phyloP scores from a whole-genome alignment of 176 grass and related monocot genomes.

The Cenchrus fungigraminus region DNA sequence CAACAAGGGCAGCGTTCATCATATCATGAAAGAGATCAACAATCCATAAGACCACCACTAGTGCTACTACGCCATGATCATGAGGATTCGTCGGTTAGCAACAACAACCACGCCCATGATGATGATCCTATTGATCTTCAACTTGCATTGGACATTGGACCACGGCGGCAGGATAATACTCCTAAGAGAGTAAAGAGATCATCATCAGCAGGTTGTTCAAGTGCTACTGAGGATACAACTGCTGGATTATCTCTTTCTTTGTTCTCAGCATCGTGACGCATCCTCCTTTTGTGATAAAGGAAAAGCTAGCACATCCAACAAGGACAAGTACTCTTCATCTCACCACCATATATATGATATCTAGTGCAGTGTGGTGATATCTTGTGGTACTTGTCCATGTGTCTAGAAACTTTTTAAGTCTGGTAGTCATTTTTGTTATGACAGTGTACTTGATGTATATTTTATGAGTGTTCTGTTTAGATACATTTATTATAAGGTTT shows the following conservation, averaged over 20 bases:
- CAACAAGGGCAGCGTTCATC: background rate
- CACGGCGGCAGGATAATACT: background rate
- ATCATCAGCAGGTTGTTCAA: background rate
- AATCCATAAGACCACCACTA: conserved; percentile 1
- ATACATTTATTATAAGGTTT: too few species aligned
- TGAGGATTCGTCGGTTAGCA: too few species aligned
- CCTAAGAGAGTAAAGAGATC: conserved; percentile 19
- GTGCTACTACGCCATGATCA: too few species aligned
- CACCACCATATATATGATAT: conserved; percentile 40
- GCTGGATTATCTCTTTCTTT: conserved; percentile 40
- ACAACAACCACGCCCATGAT: too few species aligned
- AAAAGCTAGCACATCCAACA: conserved; percentile 13
- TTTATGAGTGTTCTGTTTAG: too few species aligned
- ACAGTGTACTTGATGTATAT: too few species aligned
- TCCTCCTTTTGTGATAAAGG: conserved; percentile 4
- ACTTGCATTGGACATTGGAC: conserved; percentile 33
- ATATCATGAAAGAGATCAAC: conserved; percentile 13
- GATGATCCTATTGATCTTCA: conserved; percentile 39
- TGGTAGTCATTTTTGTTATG: too few species aligned
- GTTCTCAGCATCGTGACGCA: background rate
- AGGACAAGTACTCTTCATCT: conserved; percentile 67
- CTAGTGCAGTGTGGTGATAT: conserved; percentile 53
- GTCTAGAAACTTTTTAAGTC: background rate
- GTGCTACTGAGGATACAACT: background rate
- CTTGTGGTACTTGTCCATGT: conserved; percentile 53